These are phyloP conservation scores for Podospora pseudopauciseta DNA, from an alignment of 495 filamentous ascomycete species.

Conservation along the genomic window DNA sequence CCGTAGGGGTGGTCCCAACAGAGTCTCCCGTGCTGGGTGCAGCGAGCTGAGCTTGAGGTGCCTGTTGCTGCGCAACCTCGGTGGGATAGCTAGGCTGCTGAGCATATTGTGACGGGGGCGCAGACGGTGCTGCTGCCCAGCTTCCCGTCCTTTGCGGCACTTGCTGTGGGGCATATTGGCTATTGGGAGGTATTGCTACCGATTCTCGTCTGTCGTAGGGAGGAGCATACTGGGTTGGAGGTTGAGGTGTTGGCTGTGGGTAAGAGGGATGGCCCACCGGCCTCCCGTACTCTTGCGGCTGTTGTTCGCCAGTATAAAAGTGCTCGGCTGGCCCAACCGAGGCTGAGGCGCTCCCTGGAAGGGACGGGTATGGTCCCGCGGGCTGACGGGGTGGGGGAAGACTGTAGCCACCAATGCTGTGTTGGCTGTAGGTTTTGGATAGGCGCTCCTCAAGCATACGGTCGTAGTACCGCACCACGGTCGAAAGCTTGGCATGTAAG, in stretches of 20 bases:
- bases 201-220: constrained; percentile 42
- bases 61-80: constrained; percentile 31
- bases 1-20: constrained; percentile 32
- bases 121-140: constrained; percentile 39
- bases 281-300: constrained; percentile 49
- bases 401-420: constrained; percentile 56
- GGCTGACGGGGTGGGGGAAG: constrained; percentile 50
- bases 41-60: constrained; percentile 31
- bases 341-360: constrained; percentile 51
- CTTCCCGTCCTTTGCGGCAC: constrained; percentile 43
- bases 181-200: constrained; percentile 28
- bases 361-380: constrained; percentile 63
- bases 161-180: constrained; percentile 49
- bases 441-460: constrained; percentile 95
- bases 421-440: constrained; percentile 86
- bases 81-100: constrained; percentile 36
- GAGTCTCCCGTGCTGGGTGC: constrained; percentile 20
- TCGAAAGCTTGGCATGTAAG: constrained; percentile 89
- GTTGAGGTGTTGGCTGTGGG: constrained; percentile 32
- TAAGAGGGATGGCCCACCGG: constrained; percentile 40
- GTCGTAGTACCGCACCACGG: constrained; percentile 98
- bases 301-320: constrained; percentile 70
- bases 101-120: constrained; percentile 32
- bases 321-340: constrained; percentile 61
- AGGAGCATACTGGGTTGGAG: constrained; percentile 29